Percentiles rank a stretch among this genome's conserved stretches.
Conservation (phyloP, 2,329 filamentous ascomycete species). For the Alternaria sp. region DNA sequence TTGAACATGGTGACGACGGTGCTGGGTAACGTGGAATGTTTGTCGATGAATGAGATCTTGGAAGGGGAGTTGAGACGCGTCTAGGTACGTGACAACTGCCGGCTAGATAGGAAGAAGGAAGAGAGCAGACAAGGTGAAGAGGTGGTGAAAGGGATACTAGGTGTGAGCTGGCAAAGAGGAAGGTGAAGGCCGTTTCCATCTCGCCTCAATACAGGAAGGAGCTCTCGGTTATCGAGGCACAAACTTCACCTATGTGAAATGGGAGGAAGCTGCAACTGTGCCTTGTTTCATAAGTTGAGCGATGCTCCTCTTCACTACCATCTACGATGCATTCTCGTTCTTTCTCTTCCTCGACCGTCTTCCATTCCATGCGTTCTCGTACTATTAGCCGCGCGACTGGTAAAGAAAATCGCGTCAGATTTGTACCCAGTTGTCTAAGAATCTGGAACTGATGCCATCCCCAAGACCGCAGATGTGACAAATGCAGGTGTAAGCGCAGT, state of each 20-base stretch:
- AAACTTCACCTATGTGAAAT: background rate
- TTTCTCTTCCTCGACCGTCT: background rate
- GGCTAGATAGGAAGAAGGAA: background rate
- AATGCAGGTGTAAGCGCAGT: background rate
- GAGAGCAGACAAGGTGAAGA: background rate
- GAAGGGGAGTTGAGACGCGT: background rate
- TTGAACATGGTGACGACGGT: slow-evolving; percentile 2
- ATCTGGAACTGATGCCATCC: background rate
- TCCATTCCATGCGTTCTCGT: background rate
- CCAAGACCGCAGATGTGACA: background rate
- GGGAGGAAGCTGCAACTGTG: background rate
- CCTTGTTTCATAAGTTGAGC: background rate
- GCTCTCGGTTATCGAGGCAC: background rate
- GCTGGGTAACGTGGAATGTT: background rate
- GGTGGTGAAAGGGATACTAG: background rate
- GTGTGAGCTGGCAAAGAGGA: background rate
- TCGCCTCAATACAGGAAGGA: background rate
- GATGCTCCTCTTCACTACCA: background rate
- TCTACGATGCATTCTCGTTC: background rate
- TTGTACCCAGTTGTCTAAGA: accelerated
- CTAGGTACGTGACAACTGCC: background rate
- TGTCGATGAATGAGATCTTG: background rate
- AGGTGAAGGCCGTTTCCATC: background rate
- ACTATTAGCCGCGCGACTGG: background rate
- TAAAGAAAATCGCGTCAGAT: background rate